Percentiles rank a stretch among this genome's conserved stretches.
phyloP scores from a whole-genome alignment of 1,284 basidiomycete genomes.

The Somion occarium region DNA sequence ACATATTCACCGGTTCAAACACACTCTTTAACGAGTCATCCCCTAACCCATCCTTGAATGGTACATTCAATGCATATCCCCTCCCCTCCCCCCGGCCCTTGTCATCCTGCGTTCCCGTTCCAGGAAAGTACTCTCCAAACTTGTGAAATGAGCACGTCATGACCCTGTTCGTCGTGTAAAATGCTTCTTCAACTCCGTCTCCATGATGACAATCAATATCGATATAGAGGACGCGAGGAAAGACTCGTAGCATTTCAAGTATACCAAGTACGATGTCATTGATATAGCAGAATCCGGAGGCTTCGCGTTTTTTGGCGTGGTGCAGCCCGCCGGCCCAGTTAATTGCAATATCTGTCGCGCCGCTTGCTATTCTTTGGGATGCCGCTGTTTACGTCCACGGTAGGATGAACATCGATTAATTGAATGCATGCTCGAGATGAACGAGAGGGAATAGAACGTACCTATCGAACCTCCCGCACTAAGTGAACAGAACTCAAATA shows the following conservation, averaged over 20 bases:
- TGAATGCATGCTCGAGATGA: too few species aligned
- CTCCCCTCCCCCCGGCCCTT: conserved; percentile 83
- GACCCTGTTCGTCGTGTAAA: conserved; percentile 95
- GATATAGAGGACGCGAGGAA: conserved; percentile 91
- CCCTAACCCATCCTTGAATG: conserved; percentile 90
- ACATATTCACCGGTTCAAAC: conserved; percentile 76
- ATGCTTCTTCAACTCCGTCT: conserved; percentile 98
- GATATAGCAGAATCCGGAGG: conserved; percentile 95
- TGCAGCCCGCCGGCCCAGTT: conserved; percentile 99
- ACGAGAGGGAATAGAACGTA: conserved; percentile 25
- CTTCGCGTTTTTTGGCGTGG: conserved; percentile 97
- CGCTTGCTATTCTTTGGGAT: conserved; percentile 77
- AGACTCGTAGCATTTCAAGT: conserved; percentile 79
- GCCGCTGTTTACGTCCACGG: conserved; percentile 68
- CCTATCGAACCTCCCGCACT: conserved; percentile 93
- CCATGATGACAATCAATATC: conserved; percentile 99
- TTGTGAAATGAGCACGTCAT: conserved; percentile 97
- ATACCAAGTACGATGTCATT: conserved; percentile 95
- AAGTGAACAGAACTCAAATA: conserved; percentile 97
- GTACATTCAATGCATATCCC: conserved; percentile 92
- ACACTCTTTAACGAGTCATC: conserved; percentile 81
- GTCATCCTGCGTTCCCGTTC: conserved; percentile 87
- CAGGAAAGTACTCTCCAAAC: conserved; percentile 97
- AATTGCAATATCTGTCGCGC: conserved; percentile 87
- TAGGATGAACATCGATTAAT: not conserved